Percentiles rank a stretch among this genome's conserved stretches.
Conservation (phyloP, 208 protist genomes). For the Acanthamoeba castellanii region DNA sequence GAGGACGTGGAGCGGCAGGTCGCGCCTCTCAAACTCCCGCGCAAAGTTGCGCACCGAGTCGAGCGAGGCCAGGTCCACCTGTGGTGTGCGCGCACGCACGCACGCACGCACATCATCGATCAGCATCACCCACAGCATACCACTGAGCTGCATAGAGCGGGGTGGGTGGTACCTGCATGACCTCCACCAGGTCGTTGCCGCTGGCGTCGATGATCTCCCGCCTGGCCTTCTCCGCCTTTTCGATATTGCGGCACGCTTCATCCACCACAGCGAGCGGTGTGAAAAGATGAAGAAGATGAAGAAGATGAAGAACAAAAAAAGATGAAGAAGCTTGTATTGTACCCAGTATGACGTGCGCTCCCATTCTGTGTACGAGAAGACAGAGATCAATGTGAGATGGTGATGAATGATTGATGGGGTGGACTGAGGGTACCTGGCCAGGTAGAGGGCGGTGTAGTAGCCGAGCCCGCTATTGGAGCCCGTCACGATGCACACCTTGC, state of each 20-base stretch:
- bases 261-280: neutral
- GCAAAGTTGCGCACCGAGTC: constrained; percentile 22
- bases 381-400: neutral
- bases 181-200: neutral
- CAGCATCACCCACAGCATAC: neutral
- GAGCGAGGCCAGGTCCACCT: constrained; percentile 27
- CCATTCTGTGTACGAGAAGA: neutral
- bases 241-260: constrained; percentile 5
- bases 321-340: neutral
- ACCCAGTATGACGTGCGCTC: constrained; percentile 17
- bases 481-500: constrained; percentile 42
- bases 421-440: neutral
- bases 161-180: neutral
- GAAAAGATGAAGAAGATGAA: neutral
- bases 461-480: constrained; percentile 13
- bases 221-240: neutral
- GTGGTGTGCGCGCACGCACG: neutral
- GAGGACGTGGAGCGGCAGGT: constrained; percentile 1
- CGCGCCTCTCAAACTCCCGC: neutral
- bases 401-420: neutral
- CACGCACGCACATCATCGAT: neutral
- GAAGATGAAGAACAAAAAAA: too few species aligned
- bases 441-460: constrained; percentile 36
- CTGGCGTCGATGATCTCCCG: neutral
- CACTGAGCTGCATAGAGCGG: neutral